phyloP scores from a whole-genome alignment of 805 yeast genomes.

The Lachancea cidri region DNA sequence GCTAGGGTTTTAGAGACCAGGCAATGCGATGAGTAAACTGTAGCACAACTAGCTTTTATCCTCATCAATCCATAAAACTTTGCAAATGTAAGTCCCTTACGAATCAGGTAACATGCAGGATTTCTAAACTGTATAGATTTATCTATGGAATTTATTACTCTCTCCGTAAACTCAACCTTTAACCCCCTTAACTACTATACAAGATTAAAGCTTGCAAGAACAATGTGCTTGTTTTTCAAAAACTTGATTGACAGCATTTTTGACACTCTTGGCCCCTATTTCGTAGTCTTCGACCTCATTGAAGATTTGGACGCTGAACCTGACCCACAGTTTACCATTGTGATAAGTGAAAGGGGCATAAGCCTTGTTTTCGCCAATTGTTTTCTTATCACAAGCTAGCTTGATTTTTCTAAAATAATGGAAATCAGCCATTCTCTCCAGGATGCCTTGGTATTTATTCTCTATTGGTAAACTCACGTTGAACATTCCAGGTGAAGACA shows the following conservation, averaged over 20 bases:
- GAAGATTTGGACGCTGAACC: slow-evolving; percentile 60
- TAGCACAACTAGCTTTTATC: too few relatives aligned
- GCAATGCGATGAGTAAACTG: too few relatives aligned
- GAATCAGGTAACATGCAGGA: too few relatives aligned
- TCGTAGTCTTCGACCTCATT: slow-evolving; percentile 51
- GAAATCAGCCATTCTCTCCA: slow-evolving; percentile 14
- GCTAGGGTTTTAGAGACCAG: too few relatives aligned
- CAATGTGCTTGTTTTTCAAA: slow-evolving; percentile 9
- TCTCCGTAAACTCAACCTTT: too few relatives aligned
- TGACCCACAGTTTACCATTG: slow-evolving; percentile 37
- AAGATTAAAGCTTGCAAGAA: background rate
- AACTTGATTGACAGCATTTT: slow-evolving; percentile 28
- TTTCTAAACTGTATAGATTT: too few relatives aligned
- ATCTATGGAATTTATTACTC: too few relatives aligned
- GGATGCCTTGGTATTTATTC: slow-evolving; percentile 19
- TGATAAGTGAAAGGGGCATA: slow-evolving; percentile 44
- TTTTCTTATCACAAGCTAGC: slow-evolving; percentile 17
- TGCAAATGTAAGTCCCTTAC: too few relatives aligned
- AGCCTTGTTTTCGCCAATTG: slow-evolving; percentile 36
- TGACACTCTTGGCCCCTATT: slow-evolving; percentile 39
- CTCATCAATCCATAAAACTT: too few relatives aligned
- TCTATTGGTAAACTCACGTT: slow-evolving; percentile 42
- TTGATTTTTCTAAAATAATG: slow-evolving; percentile 14
- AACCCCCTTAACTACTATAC: too few relatives aligned
- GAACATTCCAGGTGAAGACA: slow-evolving; percentile 20